Base-by-base conservation (phyloP, 805 yeast species). In the Komagataella pseudopastoris region DNA sequence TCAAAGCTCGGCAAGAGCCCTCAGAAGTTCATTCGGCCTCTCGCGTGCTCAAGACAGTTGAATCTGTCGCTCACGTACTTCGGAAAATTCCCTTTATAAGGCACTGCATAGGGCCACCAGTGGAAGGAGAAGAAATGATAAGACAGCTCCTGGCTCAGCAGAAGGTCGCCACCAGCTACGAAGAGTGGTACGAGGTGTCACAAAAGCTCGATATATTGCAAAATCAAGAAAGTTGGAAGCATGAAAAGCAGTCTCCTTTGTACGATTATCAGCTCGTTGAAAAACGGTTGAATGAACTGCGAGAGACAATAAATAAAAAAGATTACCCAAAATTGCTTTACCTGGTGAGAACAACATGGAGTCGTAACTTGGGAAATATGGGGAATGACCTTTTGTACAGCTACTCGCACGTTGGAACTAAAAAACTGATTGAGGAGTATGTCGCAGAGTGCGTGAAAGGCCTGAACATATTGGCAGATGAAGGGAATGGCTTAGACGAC, bases 391-490 rank as follows among this genome's bases (percentile, higher is more conserved):
- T 81, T 57, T 70, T 93, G 14, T 93, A 87, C 64, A 70, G 83
- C 46, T 87, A 85, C 62, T 79, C 90, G 3, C 83, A 79, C 59
- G 83, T 85, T 14, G 98, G 99, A 3, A 91, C 98, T 0, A 91
- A 91, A 61, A 62, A 65, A 36, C 70, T 90, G 45, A 87, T 93
- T 44, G 96, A 89, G 58, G 90, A 86, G 43, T 91, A 88, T 62
- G 76, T 87, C 50, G 66, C 71, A 6, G 98, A 93, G 64, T 89
- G 96, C 60, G 78, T 81, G 52, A 51, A 56, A 18, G 66, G 74
- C 16, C 61, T 78, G 24, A 63, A 66, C 4, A 68, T 62, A 44
- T 63, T 78, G 55, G 67, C 74, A 3, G 61, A 61, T 24, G 71
- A 66, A 8, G 60, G 61, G 6, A 64, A 68, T 12, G 64, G 70